These are phyloP conservation scores for Trichoderma arundinaceum DNA, from an alignment of 2,329 filamentous ascomycete species.

Conservation along the genomic window DNA sequence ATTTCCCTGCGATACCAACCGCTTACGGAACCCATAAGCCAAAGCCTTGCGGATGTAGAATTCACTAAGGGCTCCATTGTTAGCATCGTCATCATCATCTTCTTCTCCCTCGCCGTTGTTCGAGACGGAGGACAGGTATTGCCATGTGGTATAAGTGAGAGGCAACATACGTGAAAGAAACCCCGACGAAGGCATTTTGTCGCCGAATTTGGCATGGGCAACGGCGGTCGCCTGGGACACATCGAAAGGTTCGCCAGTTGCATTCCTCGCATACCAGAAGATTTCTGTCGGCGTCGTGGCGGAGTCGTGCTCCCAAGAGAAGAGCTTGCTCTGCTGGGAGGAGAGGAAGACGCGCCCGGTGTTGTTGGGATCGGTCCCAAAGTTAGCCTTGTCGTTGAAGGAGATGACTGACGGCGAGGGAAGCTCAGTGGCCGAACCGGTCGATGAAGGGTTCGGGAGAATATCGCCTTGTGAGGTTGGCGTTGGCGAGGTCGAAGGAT, in stretches of 20 bases:
- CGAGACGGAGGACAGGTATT: neutral
- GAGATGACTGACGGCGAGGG: conserved; percentile 10
- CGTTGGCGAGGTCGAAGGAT: neutral
- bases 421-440: neutral
- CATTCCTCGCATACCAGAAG: conserved; percentile 16
- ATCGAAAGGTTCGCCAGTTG: neutral
- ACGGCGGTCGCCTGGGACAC: conserved; percentile 1
- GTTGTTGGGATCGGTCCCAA: neutral
- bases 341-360: conserved; percentile 4
- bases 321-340: neutral
- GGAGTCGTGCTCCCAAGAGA: conserved; percentile 7
- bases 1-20: conserved; percentile 22
- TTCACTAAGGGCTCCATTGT: neutral
- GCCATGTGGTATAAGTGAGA: neutral
- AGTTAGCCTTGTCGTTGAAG: conserved; percentile 21
- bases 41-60: neutral
- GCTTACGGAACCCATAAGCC: conserved; percentile 4
- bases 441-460: neutral
- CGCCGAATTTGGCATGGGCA: conserved; percentile 2
- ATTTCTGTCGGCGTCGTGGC: conserved; percentile 7
- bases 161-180: conserved; percentile 1
- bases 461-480: neutral
- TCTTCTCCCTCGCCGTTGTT: neutral
- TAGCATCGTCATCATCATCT: neutral
- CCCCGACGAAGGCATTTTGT: neutral